A percentile compares a stretch with the other conserved stretches of the same genome.
These are phyloP conservation scores for Boletus subcaerulescens DNA, from an alignment of 768 basidiomycete species.

Conservation along the genomic window DNA sequence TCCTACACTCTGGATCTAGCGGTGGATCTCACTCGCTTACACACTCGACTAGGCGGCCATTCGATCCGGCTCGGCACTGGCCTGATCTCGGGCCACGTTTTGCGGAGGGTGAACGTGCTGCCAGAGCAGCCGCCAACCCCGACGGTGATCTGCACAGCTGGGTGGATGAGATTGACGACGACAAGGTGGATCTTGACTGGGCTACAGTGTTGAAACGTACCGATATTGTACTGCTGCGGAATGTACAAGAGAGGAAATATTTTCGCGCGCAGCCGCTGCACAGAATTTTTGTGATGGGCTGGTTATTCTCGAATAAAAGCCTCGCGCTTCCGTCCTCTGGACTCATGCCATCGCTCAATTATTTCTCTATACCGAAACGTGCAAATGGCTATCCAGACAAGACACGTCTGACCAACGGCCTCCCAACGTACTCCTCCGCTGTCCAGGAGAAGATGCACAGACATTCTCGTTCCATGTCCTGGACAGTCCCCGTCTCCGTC, in stretches of 20 bases:
- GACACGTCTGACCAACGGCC: constrained; percentile 39
- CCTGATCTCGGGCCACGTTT: constrained; percentile 86
- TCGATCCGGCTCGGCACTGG: constrained; percentile 84
- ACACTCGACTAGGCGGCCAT: constrained; percentile 66
- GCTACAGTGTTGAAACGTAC: constrained; percentile 85
- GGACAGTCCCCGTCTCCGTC: constrained; percentile 58
- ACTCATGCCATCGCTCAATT: constrained; percentile 45
- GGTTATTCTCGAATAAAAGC: constrained; percentile 11
- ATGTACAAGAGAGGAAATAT: constrained; percentile 23
- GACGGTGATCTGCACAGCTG: too few species aligned
- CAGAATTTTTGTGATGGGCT: constrained; percentile 17
- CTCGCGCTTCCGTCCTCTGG: constrained; percentile 13
- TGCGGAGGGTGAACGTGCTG: constrained; percentile 65
- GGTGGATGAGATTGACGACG: constrained; percentile 21
- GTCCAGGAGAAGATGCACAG: constrained; percentile 64
- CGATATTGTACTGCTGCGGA: constrained; percentile 29
- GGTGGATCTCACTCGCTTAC: constrained; percentile 25
- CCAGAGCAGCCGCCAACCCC: constrained; percentile 37
- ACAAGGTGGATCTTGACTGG: constrained; percentile 60
- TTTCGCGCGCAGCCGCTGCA: constrained; percentile 18
- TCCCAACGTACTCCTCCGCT: constrained; percentile 52
- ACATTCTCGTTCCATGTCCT: constrained; percentile 44
- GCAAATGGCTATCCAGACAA: constrained; percentile 47
- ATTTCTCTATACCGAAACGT: constrained; percentile 45
- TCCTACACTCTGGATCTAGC: too few species aligned